A percentile compares a stretch with the other conserved stretches of the same genome.
Conservation (phyloP, 192 early-diverging fungal genomes). For the Anaeromyces robustus region DNA sequence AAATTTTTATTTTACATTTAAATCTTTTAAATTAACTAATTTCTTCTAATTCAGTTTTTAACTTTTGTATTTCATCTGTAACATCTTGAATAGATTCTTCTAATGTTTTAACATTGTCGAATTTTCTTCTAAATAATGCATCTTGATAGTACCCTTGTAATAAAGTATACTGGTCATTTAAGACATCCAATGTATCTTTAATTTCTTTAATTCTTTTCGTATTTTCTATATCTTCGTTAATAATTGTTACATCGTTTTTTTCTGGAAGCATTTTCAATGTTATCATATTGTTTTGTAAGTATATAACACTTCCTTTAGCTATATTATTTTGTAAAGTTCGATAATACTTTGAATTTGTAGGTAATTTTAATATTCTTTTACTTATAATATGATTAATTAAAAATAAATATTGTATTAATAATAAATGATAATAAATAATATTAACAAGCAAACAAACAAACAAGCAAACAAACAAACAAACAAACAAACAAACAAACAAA, state of each 20-base stretch:
- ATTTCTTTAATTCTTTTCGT: background rate
- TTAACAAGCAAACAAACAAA: too few species aligned
- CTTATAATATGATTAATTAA: too few species aligned
- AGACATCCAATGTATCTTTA: background rate
- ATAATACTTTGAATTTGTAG: background rate
- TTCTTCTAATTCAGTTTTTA: background rate
- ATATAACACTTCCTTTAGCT: background rate
- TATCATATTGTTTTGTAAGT: background rate
- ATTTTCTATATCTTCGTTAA: background rate
- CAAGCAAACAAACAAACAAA: too few species aligned
- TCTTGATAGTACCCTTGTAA: background rate
- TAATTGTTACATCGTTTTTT: background rate
- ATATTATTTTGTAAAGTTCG: background rate
- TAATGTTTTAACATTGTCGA: background rate
- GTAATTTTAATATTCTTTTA: background rate
- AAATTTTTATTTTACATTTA: too few species aligned
- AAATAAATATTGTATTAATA: too few species aligned
- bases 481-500: too few species aligned
- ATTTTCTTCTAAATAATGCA: background rate
- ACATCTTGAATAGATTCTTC: background rate
- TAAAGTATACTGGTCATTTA: background rate
- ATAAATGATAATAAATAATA: too few species aligned
- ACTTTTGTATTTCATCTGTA: background rate
- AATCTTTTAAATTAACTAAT: too few species aligned
- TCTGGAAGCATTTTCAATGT: background rate